Conservation (phyloP, 768 basidiomycete species). For the Tulasnella sp. region DNA sequence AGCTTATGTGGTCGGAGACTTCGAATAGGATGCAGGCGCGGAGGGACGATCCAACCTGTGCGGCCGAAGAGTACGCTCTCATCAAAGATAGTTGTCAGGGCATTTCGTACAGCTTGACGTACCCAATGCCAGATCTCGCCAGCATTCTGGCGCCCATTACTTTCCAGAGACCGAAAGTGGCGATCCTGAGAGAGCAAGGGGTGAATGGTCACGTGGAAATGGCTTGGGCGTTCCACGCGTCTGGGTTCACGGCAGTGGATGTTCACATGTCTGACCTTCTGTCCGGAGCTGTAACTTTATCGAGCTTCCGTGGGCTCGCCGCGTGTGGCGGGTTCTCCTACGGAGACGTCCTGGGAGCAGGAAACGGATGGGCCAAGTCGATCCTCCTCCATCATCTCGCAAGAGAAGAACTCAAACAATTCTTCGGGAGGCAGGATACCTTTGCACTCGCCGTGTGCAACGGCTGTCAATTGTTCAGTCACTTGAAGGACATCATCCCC, state of each 20-base stretch:
- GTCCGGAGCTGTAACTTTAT: constrained; percentile 48
- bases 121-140: constrained; percentile 23
- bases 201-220: constrained; percentile 98
- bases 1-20: constrained; percentile 87
- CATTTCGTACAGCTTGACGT: constrained; percentile 57
- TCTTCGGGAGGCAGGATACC: constrained; percentile 72
- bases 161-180: constrained; percentile 63
- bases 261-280: constrained; percentile 99
- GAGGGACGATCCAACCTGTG: constrained; percentile 69
- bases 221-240: constrained; percentile 93
- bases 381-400: constrained; percentile 71
- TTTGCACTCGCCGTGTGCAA: constrained; percentile 95
- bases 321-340: constrained; percentile 99
- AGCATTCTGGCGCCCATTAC: not conserved
- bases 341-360: constrained; percentile 94
- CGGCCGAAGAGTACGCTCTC: constrained; percentile 70
- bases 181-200: constrained; percentile 94
- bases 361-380: constrained; percentile 97
- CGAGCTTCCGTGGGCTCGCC: constrained; percentile 72
- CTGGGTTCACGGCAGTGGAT: constrained; percentile 91
- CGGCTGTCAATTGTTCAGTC: constrained; percentile 93
- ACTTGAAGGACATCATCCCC: constrained; percentile 77
- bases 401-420: constrained; percentile 61
- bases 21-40: constrained; percentile 84
- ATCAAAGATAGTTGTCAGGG: constrained; percentile 57